phyloP scores from a whole-genome alignment of 306 rosid genomes.

The Alnus glutinosa region DNA sequence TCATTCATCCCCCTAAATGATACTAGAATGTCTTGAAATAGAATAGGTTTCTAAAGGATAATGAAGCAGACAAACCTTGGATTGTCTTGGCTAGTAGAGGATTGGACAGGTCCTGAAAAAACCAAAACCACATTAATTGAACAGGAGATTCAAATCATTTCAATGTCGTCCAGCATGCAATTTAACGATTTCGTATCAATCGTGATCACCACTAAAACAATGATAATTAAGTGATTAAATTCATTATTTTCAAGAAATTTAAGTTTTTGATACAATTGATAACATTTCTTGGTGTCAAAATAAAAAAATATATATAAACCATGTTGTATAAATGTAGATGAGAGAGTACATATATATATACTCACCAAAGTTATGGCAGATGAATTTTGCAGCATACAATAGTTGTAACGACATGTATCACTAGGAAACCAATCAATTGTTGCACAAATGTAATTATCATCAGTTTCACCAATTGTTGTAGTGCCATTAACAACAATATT shows the following conservation, averaged over 20 bases:
- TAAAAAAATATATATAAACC: too few species aligned
- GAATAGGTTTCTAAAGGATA: slow-evolving; percentile 9
- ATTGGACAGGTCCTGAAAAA: slow-evolving; percentile 78
- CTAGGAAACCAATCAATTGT: slow-evolving; percentile 98
- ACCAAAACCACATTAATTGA: slow-evolving; percentile 28
- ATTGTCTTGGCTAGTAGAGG: slow-evolving; percentile 77
- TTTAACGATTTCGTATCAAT: too few species aligned
- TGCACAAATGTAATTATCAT: slow-evolving; percentile 82
- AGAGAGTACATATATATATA: not conserved
- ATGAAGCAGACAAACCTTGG: slow-evolving; percentile 56
- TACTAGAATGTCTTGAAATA: too few species aligned
- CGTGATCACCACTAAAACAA: too few species aligned
- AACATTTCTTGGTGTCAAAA: too few species aligned
- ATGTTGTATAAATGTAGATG: not conserved
- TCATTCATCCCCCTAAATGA: too few species aligned
- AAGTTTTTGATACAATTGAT: too few species aligned
- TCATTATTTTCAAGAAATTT: too few species aligned
- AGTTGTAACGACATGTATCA: slow-evolving; percentile 78
- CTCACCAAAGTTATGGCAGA: slow-evolving; percentile 72
- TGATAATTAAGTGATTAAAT: too few species aligned
- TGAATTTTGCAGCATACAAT: slow-evolving; percentile 80
- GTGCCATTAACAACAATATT: slow-evolving; percentile 55
- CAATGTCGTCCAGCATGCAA: too few species aligned
- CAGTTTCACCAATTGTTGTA: slow-evolving; percentile 51
- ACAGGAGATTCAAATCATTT: too few species aligned